phyloP scores from a whole-genome alignment of 2,329 filamentous ascomycete genomes.

The Teratosphaeria gauchensis region DNA sequence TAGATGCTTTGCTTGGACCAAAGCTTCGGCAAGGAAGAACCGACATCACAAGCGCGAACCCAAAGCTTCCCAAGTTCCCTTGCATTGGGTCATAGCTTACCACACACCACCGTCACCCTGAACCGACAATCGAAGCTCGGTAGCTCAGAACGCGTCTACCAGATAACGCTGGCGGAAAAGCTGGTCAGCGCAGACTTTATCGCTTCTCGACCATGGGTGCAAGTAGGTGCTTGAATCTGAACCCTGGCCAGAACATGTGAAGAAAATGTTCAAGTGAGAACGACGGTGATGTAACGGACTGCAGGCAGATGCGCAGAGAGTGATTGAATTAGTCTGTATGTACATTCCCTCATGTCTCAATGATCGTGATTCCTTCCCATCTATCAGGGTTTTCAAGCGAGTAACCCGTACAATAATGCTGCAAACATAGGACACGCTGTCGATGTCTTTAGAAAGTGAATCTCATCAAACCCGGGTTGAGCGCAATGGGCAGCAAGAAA shows the following conservation, averaged over 20 bases:
- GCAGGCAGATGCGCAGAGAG: too few species aligned
- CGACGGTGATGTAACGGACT: too few species aligned
- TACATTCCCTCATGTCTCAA: not conserved
- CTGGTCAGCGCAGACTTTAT: not conserved
- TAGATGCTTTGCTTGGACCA: not conserved
- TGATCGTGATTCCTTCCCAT: not conserved
- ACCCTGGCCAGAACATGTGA: not conserved
- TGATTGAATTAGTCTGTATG: not conserved
- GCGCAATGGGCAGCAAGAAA: slow-evolving; percentile 48
- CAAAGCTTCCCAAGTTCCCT: not conserved
- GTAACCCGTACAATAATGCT: not conserved
- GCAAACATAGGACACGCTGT: not conserved
- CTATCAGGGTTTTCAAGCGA: not conserved
- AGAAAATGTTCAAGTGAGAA: not conserved
- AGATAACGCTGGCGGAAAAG: not conserved
- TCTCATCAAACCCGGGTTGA: slow-evolving; percentile 56
- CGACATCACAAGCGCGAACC: not conserved
- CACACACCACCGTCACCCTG: not conserved
- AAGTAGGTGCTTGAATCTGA: not conserved
- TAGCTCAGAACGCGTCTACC: not conserved
- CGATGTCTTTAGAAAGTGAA: slow-evolving; percentile 43
- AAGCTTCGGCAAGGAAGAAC: not conserved
- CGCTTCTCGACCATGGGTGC: not conserved
- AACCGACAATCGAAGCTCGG: not conserved
- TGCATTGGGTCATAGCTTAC: not conserved